These are phyloP conservation scores for Diaporthe australafricana DNA, from an alignment of 2,329 filamentous ascomycete species.

Conservation along the genomic window DNA sequence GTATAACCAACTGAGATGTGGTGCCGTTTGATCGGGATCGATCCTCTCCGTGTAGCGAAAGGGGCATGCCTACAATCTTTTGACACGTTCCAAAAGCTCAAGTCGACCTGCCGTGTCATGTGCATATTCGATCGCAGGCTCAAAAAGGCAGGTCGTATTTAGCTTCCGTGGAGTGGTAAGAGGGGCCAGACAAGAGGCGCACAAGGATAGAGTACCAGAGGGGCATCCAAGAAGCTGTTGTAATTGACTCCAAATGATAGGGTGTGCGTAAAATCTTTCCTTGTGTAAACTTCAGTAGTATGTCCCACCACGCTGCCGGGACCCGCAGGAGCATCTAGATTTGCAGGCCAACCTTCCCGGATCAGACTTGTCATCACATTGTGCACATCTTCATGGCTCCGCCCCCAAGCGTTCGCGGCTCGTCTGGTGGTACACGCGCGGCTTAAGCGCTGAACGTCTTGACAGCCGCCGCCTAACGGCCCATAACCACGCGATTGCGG, in stretches of 20 bases:
- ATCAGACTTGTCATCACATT: too few species aligned
- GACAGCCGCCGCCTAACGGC: constrained; percentile 7
- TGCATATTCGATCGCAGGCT: neutral
- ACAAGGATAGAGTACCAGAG: too few species aligned
- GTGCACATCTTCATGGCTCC: neutral
- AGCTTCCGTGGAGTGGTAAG: neutral
- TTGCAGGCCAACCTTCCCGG: too few species aligned
- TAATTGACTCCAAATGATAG: too few species aligned
- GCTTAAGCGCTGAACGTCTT: neutral
- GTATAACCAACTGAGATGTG: neutral
- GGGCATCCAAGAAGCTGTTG: too few species aligned
- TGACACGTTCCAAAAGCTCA: neutral
- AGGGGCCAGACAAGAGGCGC: too few species aligned
- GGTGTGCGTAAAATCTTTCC: too few species aligned
- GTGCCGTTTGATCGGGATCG: neutral
- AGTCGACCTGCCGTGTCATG: neutral
- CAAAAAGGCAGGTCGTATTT: neutral
- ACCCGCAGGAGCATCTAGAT: too few species aligned
- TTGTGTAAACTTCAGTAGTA: too few species aligned
- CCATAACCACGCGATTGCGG: neutral
- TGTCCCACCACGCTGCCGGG: too few species aligned
- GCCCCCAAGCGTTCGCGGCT: neutral
- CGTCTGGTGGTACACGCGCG: neutral
- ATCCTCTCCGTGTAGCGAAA: neutral
- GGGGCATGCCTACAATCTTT: neutral